A percentile compares a stretch with the other conserved stretches of the same genome.
These are phyloP conservation scores for Monosporascus sp. DNA, from an alignment of 2,329 filamentous ascomycete species.

Conservation along the genomic window DNA sequence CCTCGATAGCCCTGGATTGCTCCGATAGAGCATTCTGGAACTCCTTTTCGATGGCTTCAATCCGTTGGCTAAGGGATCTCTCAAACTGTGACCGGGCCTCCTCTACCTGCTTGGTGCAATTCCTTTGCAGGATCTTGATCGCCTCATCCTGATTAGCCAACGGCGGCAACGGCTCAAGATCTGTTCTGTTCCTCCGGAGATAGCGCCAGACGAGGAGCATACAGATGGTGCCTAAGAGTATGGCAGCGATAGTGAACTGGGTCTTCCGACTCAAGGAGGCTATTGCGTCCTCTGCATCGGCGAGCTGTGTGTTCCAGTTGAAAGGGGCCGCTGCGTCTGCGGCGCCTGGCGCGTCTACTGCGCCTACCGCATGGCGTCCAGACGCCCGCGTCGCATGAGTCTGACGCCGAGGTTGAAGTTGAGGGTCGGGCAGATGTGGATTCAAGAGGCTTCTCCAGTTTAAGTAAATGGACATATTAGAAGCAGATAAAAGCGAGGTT, in stretches of 20 bases:
- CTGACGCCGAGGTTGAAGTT: too few relatives aligned
- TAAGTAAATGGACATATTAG: background rate
- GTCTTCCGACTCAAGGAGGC: background rate
- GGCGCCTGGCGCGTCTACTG: background rate
- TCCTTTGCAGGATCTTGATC: slow-evolving; percentile 8
- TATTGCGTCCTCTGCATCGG: too few relatives aligned
- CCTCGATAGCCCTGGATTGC: slow-evolving; percentile 13
- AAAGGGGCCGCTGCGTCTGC: too few relatives aligned
- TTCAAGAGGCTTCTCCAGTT: background rate
- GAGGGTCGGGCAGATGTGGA: background rate
- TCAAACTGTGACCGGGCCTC: slow-evolving; percentile 12
- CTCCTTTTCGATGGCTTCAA: slow-evolving; percentile 12
- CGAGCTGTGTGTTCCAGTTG: too few relatives aligned
- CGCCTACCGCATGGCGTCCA: too few relatives aligned
- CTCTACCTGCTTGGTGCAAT: slow-evolving; percentile 11
- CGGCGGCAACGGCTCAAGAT: background rate
- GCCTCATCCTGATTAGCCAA: slow-evolving; percentile 5
- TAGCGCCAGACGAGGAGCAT: slow-evolving; percentile 6
- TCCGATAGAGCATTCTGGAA: slow-evolving; percentile 11
- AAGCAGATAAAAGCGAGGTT: too few relatives aligned
- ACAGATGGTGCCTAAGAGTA: slow-evolving; percentile 7
- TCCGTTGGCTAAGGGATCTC: slow-evolving; percentile 8
- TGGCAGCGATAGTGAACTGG: slow-evolving; percentile 7
- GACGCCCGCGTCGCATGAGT: too few relatives aligned
- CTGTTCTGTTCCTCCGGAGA: slow-evolving; percentile 6